Conservation (phyloP, 805 yeast species). For the Saccharomycopsis lassenensis region DNA sequence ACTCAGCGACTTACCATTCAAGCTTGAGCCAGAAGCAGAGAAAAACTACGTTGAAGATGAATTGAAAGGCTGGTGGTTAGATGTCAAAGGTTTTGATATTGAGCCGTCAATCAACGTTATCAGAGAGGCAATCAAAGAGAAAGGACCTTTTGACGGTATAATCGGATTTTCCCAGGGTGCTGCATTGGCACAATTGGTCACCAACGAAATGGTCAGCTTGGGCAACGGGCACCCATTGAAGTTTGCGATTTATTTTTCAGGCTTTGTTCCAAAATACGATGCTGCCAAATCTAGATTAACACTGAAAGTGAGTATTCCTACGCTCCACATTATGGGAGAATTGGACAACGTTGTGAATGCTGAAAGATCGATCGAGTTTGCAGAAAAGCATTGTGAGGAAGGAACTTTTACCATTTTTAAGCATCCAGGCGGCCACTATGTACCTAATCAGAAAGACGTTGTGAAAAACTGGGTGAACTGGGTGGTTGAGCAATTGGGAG, state of each 20-base stretch:
- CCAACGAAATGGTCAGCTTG: constrained; percentile 49
- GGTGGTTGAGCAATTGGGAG: constrained; percentile 24
- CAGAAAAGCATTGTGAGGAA: constrained; percentile 39
- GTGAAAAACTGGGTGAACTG: constrained; percentile 17
- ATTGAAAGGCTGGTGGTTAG: constrained; percentile 70
- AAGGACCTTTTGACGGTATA: constrained; percentile 81
- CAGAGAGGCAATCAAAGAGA: constrained; percentile 39
- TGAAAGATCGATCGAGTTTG: constrained; percentile 53
- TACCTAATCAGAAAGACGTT: constrained; percentile 64
- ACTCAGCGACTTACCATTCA: constrained; percentile 66
- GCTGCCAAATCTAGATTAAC: constrained; percentile 25
- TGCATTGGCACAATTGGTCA: constrained; percentile 63
- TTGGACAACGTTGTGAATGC: constrained; percentile 78
- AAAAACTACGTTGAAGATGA: constrained; percentile 29
- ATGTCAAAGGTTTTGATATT: constrained; percentile 28
- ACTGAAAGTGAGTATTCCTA: constrained; percentile 25
- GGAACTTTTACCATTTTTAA: constrained; percentile 38
- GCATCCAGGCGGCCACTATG: constrained; percentile 97
- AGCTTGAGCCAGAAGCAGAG: constrained; percentile 23
- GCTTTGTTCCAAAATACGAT: constrained; percentile 36
- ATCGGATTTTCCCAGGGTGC: constrained; percentile 96
- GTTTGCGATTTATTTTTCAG: constrained; percentile 70
- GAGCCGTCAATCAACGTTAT: constrained; percentile 35
- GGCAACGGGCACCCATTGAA: constrained; percentile 40
- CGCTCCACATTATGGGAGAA: constrained; percentile 79